Evolutionary conservation across 371 early-diverging fungal genomes (phyloP).

Genomic region (Syncephalastrum monosporum): DNA sequence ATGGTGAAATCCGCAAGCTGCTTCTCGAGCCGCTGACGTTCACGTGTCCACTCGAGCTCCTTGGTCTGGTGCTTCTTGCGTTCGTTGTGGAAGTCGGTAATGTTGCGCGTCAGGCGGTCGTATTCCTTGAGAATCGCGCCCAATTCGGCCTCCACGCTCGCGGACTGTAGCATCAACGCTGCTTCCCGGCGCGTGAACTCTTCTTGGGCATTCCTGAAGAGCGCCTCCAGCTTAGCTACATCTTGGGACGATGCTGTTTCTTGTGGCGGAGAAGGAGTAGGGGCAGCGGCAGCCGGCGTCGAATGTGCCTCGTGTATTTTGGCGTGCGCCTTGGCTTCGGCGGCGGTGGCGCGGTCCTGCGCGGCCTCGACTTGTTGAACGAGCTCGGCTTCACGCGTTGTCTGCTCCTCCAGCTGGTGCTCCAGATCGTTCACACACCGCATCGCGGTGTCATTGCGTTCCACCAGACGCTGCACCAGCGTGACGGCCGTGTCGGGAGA

Average conservation of each 20-base stretch:
- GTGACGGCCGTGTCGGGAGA: too few species aligned
- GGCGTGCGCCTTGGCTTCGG: neutral
- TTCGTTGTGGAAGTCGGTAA: conserved; percentile 45
- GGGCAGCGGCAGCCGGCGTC: neutral
- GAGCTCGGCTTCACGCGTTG: neutral
- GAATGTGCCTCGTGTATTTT: neutral
- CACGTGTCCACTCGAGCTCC: conserved; percentile 19
- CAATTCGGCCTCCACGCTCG: conserved; percentile 40
- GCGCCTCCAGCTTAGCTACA: neutral
- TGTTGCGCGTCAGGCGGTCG: conserved; percentile 48
- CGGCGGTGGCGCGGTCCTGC: neutral
- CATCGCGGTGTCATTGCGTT: too few species aligned
- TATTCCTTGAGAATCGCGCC: conserved; percentile 47
- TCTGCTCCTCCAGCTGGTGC: neutral
- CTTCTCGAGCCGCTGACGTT: conserved; percentile 28
- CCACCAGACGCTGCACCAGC: too few species aligned
- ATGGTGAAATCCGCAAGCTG: conserved; percentile 31
- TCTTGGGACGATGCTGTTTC: neutral
- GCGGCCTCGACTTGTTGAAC: neutral
- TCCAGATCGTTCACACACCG: neutral
- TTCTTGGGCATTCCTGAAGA: conserved; percentile 20
- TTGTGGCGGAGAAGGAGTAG: neutral
- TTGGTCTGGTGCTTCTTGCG: conserved; percentile 32
- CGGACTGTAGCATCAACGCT: conserved; percentile 32
- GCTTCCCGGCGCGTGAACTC: conserved; percentile 36